phyloP scores from a whole-genome alignment of 805 yeast genomes.

The Pichia rugopelliculosa region DNA sequence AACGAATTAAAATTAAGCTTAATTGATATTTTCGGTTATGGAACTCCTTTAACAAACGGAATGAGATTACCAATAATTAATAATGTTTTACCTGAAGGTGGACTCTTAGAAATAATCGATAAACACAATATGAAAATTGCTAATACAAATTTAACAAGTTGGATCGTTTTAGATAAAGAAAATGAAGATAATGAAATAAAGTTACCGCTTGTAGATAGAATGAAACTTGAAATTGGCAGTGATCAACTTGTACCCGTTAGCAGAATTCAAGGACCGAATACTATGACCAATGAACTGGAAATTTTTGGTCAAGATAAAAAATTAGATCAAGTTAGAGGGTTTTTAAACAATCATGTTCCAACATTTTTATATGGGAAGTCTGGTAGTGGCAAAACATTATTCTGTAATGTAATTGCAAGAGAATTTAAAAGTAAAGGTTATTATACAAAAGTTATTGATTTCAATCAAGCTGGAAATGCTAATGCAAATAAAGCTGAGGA shows the following conservation, averaged over 20 bases:
- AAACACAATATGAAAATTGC: neutral
- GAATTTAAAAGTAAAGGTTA: conserved; percentile 36
- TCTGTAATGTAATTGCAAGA: conserved; percentile 37
- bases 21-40: neutral
- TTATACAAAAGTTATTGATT: conserved; percentile 36
- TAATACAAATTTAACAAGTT: conserved; percentile 8
- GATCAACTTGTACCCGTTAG: conserved; percentile 41
- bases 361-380: conserved; percentile 61
- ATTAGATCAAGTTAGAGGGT: conserved; percentile 33
- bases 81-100: conserved; percentile 49
- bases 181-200: neutral
- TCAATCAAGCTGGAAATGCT: conserved; percentile 41
- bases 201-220: neutral
- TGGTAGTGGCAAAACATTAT: conserved; percentile 75
- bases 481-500: conserved; percentile 33
- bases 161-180: conserved; percentile 23
- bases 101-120: conserved; percentile 33
- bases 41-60: conserved; percentile 39
- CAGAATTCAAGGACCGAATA: conserved; percentile 21
- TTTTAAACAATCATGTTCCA: conserved; percentile 40
- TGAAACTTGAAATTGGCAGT: conserved; percentile 41
- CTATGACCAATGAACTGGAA: neutral
- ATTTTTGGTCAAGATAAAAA: conserved; percentile 54
- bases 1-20: conserved; percentile 15
- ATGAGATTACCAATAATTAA: conserved; percentile 46